Base-by-base conservation (phyloP, 345 rosid species). In the Arabis alpina region DNA sequence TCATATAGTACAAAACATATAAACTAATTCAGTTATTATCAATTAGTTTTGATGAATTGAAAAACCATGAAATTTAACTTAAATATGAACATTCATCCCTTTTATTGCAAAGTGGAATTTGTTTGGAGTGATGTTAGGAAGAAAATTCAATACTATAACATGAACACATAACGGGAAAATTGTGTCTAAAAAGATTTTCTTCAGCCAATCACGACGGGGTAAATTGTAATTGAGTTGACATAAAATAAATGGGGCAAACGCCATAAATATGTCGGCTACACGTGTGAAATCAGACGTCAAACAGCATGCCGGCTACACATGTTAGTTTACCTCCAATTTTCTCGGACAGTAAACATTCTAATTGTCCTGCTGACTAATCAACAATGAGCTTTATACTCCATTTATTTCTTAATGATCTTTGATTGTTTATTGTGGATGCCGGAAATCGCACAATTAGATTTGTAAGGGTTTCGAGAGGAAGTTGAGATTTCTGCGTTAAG, bases 291-390 rank as follows among this genome's bases (percentile, higher is more conserved):
- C 51, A 60, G 4, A 60, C 9, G 57, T 61, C 48, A 60, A 51
- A 52, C 37, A 36, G 54, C 16, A 71, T 69, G 74, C 39, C 66
- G 74, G 50, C 40, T 11, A 69, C 57, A 57, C 65, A 71, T 12
- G 68, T 36, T 71, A 34, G 8, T 61, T 19, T 10, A 16, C 45
- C 3, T 32, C 61, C 75, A 61, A 3, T 51, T 51, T 52, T 42
- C 16, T 53, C 30, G 52, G 56, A 51, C 10, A 60, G 10, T 28
- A 58, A 28, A 37, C 19, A 37, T 23, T 34, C 37, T 34, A 34
- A 8, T 34, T 34, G 37, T 34, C 37, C 37, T 34, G 37, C 37
- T 32, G 36, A 32, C 36, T 28, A 28, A 28, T 28, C 4, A 32
- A 32, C 7, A 32, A 32, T 5, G 36, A 4, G 36, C 36, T 32